phyloP scores from a whole-genome alignment of 352 stramenopile genomes.

The Phytophthora fragariaefolia region DNA sequence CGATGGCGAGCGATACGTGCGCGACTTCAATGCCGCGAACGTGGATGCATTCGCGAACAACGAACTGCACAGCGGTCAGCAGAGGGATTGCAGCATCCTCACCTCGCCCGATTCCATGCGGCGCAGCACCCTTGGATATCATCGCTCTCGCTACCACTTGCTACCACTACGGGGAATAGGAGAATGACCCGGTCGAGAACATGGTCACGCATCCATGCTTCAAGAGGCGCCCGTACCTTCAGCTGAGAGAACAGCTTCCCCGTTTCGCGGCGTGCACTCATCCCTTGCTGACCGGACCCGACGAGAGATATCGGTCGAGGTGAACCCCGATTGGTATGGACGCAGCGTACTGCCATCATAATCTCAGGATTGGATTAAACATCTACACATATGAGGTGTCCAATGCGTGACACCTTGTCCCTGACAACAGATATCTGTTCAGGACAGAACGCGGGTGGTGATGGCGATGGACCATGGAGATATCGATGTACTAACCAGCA shows the following conservation, averaged over 20 bases:
- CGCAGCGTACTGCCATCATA: too few relatives aligned
- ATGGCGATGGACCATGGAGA: conserved; percentile 8
- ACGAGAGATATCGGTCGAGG: neutral
- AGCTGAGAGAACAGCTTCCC: too few relatives aligned
- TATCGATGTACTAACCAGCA: neutral
- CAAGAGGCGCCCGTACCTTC: conserved; percentile 7
- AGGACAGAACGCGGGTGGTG: conserved; percentile 13
- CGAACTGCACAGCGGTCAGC: conserved; percentile 21
- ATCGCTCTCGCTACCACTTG: conserved; percentile 4
- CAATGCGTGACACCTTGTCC: too few relatives aligned
- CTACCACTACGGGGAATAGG: neutral
- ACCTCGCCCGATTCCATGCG: neutral
- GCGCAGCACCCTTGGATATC: neutral
- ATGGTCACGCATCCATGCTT: neutral
- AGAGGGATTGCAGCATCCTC: neutral
- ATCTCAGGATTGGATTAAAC: too few relatives aligned
- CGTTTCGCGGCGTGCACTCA: conserved; percentile 14
- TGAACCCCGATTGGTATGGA: too few relatives aligned
- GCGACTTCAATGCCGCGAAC: conserved; percentile 12
- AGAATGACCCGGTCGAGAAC: conserved; percentile 6
- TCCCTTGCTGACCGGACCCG: conserved; percentile 7
- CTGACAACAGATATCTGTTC: too few relatives aligned
- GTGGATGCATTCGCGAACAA: conserved; percentile 17
- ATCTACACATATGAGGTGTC: too few relatives aligned
- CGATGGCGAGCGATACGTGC: conserved; percentile 19